A percentile compares a stretch with the other conserved stretches of the same genome.
These are phyloP conservation scores for Pelargonium cotyledonis DNA, from an alignment of 441 rosid genomes.

Conservation along the genomic window DNA sequence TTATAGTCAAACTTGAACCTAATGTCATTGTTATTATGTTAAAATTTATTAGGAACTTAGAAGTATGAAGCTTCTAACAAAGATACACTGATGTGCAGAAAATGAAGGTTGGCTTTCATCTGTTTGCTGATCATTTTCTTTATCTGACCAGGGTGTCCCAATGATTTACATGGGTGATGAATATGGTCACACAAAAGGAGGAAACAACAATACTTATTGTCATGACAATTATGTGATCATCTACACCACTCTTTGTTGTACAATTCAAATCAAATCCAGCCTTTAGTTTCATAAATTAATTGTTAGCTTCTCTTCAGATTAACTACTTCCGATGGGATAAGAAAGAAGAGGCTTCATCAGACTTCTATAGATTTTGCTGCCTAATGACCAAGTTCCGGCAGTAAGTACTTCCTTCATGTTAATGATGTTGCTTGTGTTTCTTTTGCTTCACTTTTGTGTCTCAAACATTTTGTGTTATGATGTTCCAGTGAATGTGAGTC, in stretches of 20 bases:
- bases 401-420: conserved; percentile 35
- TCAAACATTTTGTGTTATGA: conserved; percentile 16
- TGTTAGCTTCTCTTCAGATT: conserved; percentile 39
- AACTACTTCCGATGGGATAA: conserved; percentile 91
- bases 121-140: conserved; percentile 20
- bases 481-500: conserved; percentile 78
- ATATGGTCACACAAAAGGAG: conserved; percentile 95
- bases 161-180: conserved; percentile 97
- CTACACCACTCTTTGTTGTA: conserved; percentile 19
- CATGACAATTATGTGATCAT: conserved; percentile 75
- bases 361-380: conserved; percentile 74
- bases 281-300: conserved; percentile 18
- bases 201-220: conserved; percentile 94
- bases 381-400: conserved; percentile 70
- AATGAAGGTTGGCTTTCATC: conserved; percentile 6
- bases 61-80: neutral
- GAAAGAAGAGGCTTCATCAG: conserved; percentile 74
- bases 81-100: neutral
- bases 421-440: neutral
- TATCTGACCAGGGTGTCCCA: conserved; percentile 72
- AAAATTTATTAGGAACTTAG: neutral
- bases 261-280: conserved; percentile 10
- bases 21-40: neutral
- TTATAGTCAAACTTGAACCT: neutral
- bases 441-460: conserved; percentile 8